Evolutionary conservation across 2,329 filamentous ascomycete genomes (phyloP).

Genomic region (Aspergillus ibericus): DNA sequence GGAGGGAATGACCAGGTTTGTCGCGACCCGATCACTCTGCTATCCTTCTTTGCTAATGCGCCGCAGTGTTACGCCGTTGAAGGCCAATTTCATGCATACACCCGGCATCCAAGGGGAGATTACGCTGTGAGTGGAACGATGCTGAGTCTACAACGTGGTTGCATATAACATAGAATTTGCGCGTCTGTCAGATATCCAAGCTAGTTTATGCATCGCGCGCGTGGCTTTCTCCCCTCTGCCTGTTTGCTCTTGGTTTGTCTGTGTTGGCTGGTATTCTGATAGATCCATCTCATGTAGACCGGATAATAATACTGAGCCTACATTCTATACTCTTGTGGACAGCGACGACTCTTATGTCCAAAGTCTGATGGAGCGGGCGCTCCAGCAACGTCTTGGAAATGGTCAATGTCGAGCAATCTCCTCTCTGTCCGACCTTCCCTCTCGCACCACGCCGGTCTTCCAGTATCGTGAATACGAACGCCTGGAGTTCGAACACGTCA

Average conservation of each 20-base stretch:
- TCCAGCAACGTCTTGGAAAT: conserved; percentile 61
- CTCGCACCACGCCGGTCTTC: conserved; percentile 56
- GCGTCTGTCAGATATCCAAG: conserved; percentile 25
- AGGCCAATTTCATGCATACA: conserved; percentile 87
- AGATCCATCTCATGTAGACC: conserved; percentile 36
- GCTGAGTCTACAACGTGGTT: conserved; percentile 22
- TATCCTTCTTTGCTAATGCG: conserved; percentile 7
- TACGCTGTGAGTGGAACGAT: conserved; percentile 69
- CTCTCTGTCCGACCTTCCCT: conserved; percentile 49
- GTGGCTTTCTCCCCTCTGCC: conserved; percentile 2
- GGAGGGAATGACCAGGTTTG: conserved; percentile 79
- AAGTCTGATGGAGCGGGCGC: conserved; percentile 74
- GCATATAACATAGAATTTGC: conserved; percentile 27
- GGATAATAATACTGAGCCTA: conserved; percentile 35
- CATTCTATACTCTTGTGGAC: conserved; percentile 70
- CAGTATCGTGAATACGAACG: conserved; percentile 86
- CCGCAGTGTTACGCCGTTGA: conserved; percentile 78
- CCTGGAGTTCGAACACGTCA: conserved; percentile 77
- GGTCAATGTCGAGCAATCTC: conserved; percentile 58
- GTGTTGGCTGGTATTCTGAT: conserved; percentile 32
- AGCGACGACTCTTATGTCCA: conserved; percentile 91
- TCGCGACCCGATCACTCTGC: background rate
- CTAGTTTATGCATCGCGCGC: conserved; percentile 28
- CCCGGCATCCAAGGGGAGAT: conserved; percentile 69
- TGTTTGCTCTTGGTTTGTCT: conserved; percentile 13